Conservation (phyloP, 495 filamentous ascomycete genomes). For the Pyrenopolyporus hunteri region DNA sequence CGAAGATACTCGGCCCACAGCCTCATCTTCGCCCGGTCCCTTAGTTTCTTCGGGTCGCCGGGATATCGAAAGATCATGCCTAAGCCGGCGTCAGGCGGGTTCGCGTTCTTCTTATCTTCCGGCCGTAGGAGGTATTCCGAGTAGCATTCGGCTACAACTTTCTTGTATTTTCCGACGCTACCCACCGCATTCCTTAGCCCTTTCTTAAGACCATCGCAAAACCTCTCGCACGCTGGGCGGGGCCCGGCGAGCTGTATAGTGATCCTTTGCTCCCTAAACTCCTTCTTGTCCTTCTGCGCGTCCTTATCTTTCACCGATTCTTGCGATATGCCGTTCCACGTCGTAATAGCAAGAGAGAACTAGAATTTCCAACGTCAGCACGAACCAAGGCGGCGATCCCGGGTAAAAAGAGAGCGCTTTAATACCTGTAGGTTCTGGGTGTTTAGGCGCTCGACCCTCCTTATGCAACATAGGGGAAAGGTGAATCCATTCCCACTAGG, state of each 20-base stretch:
- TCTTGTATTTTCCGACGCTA: conserved; percentile 80
- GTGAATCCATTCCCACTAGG: conserved; percentile 97
- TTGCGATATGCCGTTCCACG: conserved; percentile 82
- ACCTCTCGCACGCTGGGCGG: conserved; percentile 86
- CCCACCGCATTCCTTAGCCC: conserved; percentile 83
- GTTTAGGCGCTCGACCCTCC: conserved; percentile 88
- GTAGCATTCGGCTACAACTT: conserved; percentile 82
- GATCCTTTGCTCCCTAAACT: conserved; percentile 73
- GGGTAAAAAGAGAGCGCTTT: not conserved
- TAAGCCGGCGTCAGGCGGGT: conserved; percentile 85
- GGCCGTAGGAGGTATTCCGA: conserved; percentile 85
- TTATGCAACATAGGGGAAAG: conserved; percentile 88
- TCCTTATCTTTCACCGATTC: conserved; percentile 53
- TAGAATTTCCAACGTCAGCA: conserved; percentile 43
- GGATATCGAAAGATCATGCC: conserved; percentile 95
- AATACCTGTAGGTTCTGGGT: conserved; percentile 77
- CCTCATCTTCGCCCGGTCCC: conserved; percentile 96
- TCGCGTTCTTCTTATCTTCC: conserved; percentile 61
- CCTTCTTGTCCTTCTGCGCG: conserved; percentile 56
- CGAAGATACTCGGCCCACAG: conserved; percentile 95
- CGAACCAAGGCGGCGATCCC: not conserved
- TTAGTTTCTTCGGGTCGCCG: conserved; percentile 91
- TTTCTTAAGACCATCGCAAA: conserved; percentile 93
- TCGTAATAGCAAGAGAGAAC: conserved; percentile 92
- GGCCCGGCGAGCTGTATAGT: conserved; percentile 89